Percentiles rank a stretch among this genome's conserved stretches.
Conservation (phyloP, 2,329 filamentous ascomycete species). For the Paramyrothecium sp. region DNA sequence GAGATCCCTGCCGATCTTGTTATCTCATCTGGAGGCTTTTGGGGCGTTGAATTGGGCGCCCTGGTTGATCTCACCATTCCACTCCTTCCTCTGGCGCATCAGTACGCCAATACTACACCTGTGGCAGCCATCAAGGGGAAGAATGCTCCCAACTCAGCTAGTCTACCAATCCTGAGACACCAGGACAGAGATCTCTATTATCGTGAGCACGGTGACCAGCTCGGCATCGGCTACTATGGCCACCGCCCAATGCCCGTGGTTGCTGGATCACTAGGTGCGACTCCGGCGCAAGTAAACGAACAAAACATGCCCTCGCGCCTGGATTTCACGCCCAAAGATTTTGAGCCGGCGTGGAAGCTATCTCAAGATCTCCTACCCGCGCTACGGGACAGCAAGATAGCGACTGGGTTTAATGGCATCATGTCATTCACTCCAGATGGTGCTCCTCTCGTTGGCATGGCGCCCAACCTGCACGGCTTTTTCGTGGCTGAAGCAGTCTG, state of each 20-base stretch:
- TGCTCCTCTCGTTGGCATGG: constrained; percentile 56
- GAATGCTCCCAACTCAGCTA: constrained; percentile 42
- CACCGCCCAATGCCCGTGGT: constrained; percentile 60
- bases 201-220: constrained; percentile 61
- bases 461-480: constrained; percentile 59
- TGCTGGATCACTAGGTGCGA: constrained; percentile 51
- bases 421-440: constrained; percentile 67
- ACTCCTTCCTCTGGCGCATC: constrained; percentile 59
- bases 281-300: constrained; percentile 52
- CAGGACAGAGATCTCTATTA: constrained; percentile 66
- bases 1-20: constrained; percentile 57
- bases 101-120: constrained; percentile 61
- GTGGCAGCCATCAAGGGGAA: constrained; percentile 41
- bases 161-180: constrained; percentile 57
- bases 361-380: constrained; percentile 53
- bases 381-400: constrained; percentile 48
- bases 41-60: constrained; percentile 63
- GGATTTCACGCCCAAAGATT: constrained; percentile 58
- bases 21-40: constrained; percentile 63
- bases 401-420: constrained; percentile 63
- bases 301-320: constrained; percentile 64
- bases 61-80: constrained; percentile 60
- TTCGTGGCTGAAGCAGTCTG: constrained; percentile 65
- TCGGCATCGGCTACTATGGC: constrained; percentile 64
- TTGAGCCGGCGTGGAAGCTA: constrained; percentile 58